These are phyloP conservation scores for Raphanus sativus DNA, from an alignment of 345 rosid species.

Conservation along the genomic window DNA sequence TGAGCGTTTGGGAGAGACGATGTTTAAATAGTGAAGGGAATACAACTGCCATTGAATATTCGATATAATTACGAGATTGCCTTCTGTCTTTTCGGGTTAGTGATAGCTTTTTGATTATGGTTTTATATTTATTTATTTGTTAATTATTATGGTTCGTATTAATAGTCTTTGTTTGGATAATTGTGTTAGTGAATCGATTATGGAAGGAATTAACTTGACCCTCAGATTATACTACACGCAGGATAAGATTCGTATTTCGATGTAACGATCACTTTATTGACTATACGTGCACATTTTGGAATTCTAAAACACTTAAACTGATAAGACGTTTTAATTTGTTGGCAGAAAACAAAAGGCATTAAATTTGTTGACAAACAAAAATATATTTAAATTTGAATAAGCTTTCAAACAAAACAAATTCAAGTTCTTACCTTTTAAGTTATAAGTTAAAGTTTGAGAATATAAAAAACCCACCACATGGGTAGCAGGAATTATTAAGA, in stretches of 20 bases:
- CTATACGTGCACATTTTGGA: background rate
- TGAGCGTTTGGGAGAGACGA: conserved; percentile 32
- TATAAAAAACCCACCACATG: conserved; percentile 26
- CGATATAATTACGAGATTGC: conserved; percentile 44
- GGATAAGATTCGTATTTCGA: conserved; percentile 29
- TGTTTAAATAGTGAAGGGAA: conserved; percentile 41
- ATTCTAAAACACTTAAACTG: background rate
- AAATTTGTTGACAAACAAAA: background rate
- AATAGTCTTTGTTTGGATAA: conserved; percentile 18
- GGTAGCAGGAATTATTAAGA: background rate
- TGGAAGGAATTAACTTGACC: background rate
- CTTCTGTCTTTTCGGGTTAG: conserved; percentile 16
- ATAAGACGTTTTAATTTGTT: conserved; percentile 10
- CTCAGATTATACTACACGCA: conserved; percentile 8
- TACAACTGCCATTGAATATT: conserved; percentile 39
- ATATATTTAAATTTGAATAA: background rate
- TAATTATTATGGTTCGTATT: conserved; percentile 17
- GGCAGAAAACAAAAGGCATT: background rate
- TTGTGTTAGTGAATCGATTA: conserved; percentile 19
- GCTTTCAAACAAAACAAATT: background rate
- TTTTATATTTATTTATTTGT: background rate
- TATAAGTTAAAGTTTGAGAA: background rate
- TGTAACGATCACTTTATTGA: conserved; percentile 29
- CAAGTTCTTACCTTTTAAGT: background rate
- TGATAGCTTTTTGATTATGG: background rate